Base-by-base conservation (phyloP, 164 flowering plant species). In the Protea cynaroides region DNA sequence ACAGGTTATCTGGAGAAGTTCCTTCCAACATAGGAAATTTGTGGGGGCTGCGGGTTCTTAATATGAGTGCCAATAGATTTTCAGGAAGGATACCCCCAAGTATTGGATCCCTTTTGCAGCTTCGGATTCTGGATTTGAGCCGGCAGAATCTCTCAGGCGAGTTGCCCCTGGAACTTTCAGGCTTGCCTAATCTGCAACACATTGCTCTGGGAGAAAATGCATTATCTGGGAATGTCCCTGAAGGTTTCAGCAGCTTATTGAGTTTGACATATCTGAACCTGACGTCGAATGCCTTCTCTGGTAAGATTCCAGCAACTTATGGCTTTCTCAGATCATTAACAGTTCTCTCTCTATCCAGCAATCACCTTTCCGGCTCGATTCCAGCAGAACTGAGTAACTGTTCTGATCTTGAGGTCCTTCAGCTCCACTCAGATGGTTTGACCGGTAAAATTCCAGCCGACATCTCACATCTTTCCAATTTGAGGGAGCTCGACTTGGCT, bases 241-340 rank as follows among this genome's bases (percentile, higher is more conserved):
- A 86, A 77, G 89, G 95, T 24, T 84, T 88, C 69, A 86, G 89
- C 73, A 88, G 91, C 64, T 79, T 86, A 57, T 40, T 67, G 25
- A 58, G 84, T 67, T 69, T 88, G 25, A 69, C 69, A 54, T 68
- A 66, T 74, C 56, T 88, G 66, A 88, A 88, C 62, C 75, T 88
- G 13, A 54, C 87, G 3, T 78, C 79, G 10, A 88, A 88, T 78
- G 54, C 61, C 13, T 82, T 88, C 50, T 63, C 75, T 4, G 91
- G 91, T 56, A 56, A 59, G 17, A 80, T 88, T 67, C 91, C 95
- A 2, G 63, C 76, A 0, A 80, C 81, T 11, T 86, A 53, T 56
- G 89, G 95, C 0, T 86, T 79, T 67, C 80, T 86, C 18, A 61
- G 38, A 59, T 80, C 80, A 3, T 63, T 86, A 57, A 44, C 19